Evolutionary conservation across 176 grass and related monocot species (phyloP), one percentile per base, ranked within the genome.

Genomic region (Oryza officinalis): DNA sequence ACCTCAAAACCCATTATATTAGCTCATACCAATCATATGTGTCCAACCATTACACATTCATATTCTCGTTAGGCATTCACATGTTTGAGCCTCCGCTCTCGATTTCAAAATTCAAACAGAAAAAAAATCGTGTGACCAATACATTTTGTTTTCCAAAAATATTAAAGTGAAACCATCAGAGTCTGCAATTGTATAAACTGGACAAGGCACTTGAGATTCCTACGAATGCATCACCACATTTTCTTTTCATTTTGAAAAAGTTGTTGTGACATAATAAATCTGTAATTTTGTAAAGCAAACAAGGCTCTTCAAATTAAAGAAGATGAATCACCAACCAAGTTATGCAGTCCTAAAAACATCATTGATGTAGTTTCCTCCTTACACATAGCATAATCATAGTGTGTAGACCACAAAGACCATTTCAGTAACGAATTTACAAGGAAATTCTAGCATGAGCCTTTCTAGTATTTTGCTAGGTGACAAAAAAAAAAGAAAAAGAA

Each of bases 401-500:
- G 6, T 4, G 23, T 13, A 15, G 6, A 72, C 41, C 23, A 47
- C 23, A 46, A 2, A 26, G 8, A 46, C n/a, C n/a, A 27, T 45
- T 46, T 27, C 69, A 17, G 27, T 72, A 3, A 18, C 43, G 3
- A 44, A 27, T 2, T 3, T 72, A 50, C 17, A 61, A 66, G 15
- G 22, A 65, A 86, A 72, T 86, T 64, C 41, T 26, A 31, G 2
- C 59, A 12, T 31, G 69, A 28, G 15, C 23, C 17, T 7, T 54
- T 30, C 18, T 50, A 50, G 47, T 73, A 33, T 74, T 67, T 67
- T 61, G 77, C 68, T 75, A 75, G 69, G 78, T 81, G 71, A 81
- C 78, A 76, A 32, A 76, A 76, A 76, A 61, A 81, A 81, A 76
- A 77, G 5, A 77, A 65, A 15, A 71, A 81, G 66, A 61, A 87